phyloP scores from a whole-genome alignment of 148 eudicot species.

The Arbutus unedo region DNA sequence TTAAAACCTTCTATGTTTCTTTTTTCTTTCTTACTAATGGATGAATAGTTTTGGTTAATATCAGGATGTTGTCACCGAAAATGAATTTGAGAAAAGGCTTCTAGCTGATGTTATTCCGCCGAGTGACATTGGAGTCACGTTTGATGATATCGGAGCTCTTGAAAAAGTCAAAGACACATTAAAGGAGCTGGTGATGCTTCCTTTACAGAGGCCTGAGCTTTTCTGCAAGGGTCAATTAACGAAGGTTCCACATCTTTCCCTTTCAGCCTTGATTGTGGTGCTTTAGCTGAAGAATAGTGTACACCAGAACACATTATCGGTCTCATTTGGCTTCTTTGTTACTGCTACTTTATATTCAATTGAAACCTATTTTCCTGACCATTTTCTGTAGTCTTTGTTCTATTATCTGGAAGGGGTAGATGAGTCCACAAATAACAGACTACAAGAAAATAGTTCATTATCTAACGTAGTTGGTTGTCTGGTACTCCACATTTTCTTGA shows the following conservation, averaged over 20 bases:
- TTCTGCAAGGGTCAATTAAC: slow-evolving; percentile 96
- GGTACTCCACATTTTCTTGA: neutral
- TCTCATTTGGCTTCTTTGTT: neutral
- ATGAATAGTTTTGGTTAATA: slow-evolving; percentile 16
- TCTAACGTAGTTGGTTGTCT: neutral
- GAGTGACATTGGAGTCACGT: slow-evolving; percentile 90
- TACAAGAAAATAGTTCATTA: neutral
- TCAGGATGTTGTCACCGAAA: slow-evolving; percentile 92
- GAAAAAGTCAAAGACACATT: slow-evolving; percentile 95
- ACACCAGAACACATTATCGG: neutral
- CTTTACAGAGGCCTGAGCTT: slow-evolving; percentile 92
- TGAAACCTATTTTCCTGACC: neutral
- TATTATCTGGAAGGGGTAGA: neutral
- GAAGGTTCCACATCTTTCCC: slow-evolving; percentile 47
- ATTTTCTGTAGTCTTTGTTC: neutral
- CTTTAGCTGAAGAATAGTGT: slow-evolving; percentile 10
- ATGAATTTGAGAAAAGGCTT: slow-evolving; percentile 94
- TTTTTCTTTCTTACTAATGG: neutral
- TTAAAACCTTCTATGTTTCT: neutral
- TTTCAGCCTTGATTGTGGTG: slow-evolving; percentile 14
- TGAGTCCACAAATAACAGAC: neutral
- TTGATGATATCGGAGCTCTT: slow-evolving; percentile 98
- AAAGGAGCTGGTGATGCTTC: slow-evolving; percentile 98
- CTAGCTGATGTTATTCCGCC: slow-evolving; percentile 90
- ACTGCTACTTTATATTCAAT: neutral